Evolutionary conservation across 75 land plant species (phyloP).

Genomic region (Ceratopteris richardii): DNA sequence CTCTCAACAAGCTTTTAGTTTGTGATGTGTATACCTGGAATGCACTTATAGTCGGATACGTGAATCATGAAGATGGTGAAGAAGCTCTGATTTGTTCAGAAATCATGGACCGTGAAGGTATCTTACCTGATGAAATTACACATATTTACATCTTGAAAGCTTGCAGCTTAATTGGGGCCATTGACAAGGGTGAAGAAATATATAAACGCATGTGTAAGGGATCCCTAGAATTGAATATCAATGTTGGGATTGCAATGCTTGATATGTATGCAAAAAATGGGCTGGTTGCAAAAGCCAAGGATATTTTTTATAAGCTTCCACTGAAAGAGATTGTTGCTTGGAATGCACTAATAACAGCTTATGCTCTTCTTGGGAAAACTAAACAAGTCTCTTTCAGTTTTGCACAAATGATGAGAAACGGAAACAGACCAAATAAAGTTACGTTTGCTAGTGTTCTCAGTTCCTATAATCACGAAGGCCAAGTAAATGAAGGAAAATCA

Average conservation of each 20-base stretch:
- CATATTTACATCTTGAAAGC: constrained; percentile 24
- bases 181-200: constrained; percentile 33
- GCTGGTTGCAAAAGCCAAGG: constrained; percentile 8
- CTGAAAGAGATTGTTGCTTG: constrained; percentile 30
- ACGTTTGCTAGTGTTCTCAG: constrained; percentile 35
- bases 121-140: constrained; percentile 42
- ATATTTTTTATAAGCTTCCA: constrained; percentile 17
- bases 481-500: neutral
- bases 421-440: constrained; percentile 24
- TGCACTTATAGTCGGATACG: constrained; percentile 49
- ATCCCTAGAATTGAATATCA: constrained; percentile 15
- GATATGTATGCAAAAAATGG: constrained; percentile 51
- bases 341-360: constrained; percentile 52
- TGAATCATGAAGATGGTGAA: constrained; percentile 24
- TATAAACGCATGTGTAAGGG: constrained; percentile 15
- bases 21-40: constrained; percentile 48
- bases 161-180: constrained; percentile 52
- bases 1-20: constrained; percentile 27
- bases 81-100: constrained; percentile 30
- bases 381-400: constrained; percentile 38
- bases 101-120: constrained; percentile 19
- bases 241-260: constrained; percentile 34
- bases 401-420: constrained; percentile 33
- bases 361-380: constrained; percentile 24
- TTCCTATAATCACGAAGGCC: constrained; percentile 16